Evolutionary conservation across 1,284 basidiomycete genomes (phyloP), one percentile per base, ranked within the genome.

Genomic region (Puccinia horiana): DNA sequence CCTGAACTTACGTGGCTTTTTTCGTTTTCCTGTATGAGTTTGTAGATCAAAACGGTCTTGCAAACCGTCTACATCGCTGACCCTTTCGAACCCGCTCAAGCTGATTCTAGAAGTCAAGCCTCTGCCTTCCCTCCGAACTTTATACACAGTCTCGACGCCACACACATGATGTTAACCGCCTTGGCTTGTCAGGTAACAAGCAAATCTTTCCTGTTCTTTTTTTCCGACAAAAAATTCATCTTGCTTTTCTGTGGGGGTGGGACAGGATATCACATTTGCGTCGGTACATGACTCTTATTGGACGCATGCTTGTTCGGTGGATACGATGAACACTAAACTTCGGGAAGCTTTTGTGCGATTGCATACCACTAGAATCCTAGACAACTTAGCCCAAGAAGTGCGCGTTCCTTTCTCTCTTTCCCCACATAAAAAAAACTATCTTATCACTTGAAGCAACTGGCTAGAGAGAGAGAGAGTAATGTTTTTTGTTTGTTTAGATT

Each of bases 221-320:
- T 32, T 29, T 3, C 29, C 8, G 16, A 20, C 16, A n/a, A 0
- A 76, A 20, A 44, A 32, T 20, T 61, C 11, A 35, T 16, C 23
- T 35, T 14, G 44, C n/a, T 40, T 72, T n/a, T 11, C 52, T 16
- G 14, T 1, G 32, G n/a, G 56, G 42, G 11, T 2, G n/a, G 23
- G 74, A 26, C 90, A 90, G 85, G 89, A 89, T 70, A 87, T 97
- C 83, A 92, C 92, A 0, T 98, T 98, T 86, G 96, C 96, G 0
- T 94, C 94, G 2, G 97, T 99, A 18, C 96, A 99, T 87, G 97
- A 99, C 87, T 98, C 95, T 0, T 99, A 98, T 89, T 99, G 96
- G 96, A 98, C 96, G 9, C 96, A 99, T 86, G 93, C 96, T 0
- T 90, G 89, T 54, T 91, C 91, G 83, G 93, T 98, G 83, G 94